A percentile compares a stretch with the other conserved stretches of the same genome.
Conservation (phyloP, 2,329 filamentous ascomycete genomes). For the Colletotrichum sp. region DNA sequence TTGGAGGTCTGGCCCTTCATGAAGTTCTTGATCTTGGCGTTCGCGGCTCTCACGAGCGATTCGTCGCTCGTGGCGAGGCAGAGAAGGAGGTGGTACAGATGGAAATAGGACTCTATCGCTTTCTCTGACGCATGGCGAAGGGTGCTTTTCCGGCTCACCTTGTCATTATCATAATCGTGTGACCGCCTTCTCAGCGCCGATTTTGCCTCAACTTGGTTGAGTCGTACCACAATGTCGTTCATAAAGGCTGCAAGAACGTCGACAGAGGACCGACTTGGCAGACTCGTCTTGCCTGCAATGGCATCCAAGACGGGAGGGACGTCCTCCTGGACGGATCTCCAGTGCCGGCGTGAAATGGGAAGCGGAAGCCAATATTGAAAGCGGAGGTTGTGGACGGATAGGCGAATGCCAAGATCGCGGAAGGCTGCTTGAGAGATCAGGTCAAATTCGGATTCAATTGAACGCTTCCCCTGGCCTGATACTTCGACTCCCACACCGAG, state of each 20-base stretch:
- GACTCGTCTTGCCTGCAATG: slow-evolving; percentile 26
- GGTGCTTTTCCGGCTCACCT: slow-evolving; percentile 34
- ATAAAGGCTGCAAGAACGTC: slow-evolving; percentile 52
- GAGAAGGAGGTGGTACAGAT: slow-evolving; percentile 55
- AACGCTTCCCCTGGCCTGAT: slow-evolving; percentile 21
- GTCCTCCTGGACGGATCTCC: slow-evolving; percentile 36
- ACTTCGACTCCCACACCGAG: slow-evolving; percentile 48
- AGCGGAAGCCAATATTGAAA: slow-evolving; percentile 52
- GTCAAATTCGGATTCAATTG: slow-evolving; percentile 54
- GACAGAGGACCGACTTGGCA: slow-evolving; percentile 23
- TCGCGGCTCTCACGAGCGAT: slow-evolving; percentile 41
- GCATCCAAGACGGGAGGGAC: slow-evolving; percentile 24
- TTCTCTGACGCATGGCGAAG: slow-evolving; percentile 55
- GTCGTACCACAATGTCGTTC: slow-evolving; percentile 54
- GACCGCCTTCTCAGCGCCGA: neutral
- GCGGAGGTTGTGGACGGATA: slow-evolving; percentile 44
- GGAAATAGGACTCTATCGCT: slow-evolving; percentile 57
- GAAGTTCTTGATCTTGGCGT: slow-evolving; percentile 42
- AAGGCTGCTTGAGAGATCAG: slow-evolving; percentile 48
- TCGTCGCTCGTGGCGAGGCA: slow-evolving; percentile 46
- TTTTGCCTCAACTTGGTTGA: slow-evolving; percentile 36
- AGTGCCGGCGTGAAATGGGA: slow-evolving; percentile 50
- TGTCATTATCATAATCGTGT: neutral
- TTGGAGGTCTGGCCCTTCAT: slow-evolving; percentile 43
- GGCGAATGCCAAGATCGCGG: slow-evolving; percentile 34